phyloP scores from a whole-genome alignment of 768 basidiomycete genomes.

The Naematelia aurantialba region DNA sequence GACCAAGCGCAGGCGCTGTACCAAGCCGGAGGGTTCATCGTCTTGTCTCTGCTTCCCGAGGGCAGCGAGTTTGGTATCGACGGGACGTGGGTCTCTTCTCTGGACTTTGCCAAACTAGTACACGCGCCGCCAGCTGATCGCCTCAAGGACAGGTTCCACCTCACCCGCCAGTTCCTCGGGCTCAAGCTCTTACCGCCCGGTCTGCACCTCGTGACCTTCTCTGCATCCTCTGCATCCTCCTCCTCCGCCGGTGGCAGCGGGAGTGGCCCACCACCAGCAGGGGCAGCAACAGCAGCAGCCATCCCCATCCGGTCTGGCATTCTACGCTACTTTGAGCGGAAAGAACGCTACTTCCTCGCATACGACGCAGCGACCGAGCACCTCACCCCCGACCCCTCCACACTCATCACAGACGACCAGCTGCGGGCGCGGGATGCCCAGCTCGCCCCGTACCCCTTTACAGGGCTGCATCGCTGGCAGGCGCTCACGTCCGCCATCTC shows the following conservation, averaged over 20 bases:
- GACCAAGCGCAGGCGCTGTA: conserved; percentile 45
- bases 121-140: conserved; percentile 2
- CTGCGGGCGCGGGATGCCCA: conserved; percentile 47
- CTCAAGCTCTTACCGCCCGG: conserved; percentile 52
- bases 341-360: conserved; percentile 31
- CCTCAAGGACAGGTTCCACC: conserved; percentile 25
- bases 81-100: conserved; percentile 41
- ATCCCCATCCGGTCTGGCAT: conserved; percentile 46
- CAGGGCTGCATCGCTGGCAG: conserved; percentile 38
- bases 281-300: too few species aligned
- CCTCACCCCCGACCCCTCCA: conserved; percentile 13
- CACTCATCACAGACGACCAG: conserved; percentile 46
- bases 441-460: conserved; percentile 51
- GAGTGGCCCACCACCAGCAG: too few species aligned
- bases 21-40: conserved; percentile 48
- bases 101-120: conserved; percentile 8
- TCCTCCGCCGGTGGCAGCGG: not conserved
- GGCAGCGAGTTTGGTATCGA: conserved; percentile 52
- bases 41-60: conserved; percentile 44
- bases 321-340: conserved; percentile 28
- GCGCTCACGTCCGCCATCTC: conserved; percentile 35
- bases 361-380: conserved; percentile 43
- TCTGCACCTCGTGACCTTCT: conserved; percentile 50
- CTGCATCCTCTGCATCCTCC: conserved; percentile 22
- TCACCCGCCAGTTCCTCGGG: conserved; percentile 44